A percentile compares a stretch with the other conserved stretches of the same genome.
phyloP scores from a whole-genome alignment of 228 moss, liverwort and hornwort species.

The Sphagnum magellanicum region DNA sequence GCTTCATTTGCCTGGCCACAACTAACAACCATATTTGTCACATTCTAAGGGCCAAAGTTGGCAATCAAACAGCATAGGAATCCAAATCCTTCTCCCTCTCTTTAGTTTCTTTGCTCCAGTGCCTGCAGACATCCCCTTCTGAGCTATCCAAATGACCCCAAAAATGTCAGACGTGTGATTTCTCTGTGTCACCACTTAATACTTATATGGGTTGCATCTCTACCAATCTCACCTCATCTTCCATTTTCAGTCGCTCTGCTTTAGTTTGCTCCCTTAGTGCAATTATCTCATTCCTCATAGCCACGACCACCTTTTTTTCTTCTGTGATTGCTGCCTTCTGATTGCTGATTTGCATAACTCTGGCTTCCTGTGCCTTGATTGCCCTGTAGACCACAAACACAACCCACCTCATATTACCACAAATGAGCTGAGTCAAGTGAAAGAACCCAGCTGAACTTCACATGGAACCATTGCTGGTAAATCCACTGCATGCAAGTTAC shows the following conservation, averaged over 20 bases:
- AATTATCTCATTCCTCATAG: slow-evolving; percentile 21
- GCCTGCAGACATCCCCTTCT: background rate
- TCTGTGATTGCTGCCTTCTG: slow-evolving; percentile 26
- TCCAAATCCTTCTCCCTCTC: background rate
- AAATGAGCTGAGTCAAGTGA: background rate
- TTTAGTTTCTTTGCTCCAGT: background rate
- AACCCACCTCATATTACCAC: background rate
- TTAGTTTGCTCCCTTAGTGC: slow-evolving; percentile 8
- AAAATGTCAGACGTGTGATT: background rate
- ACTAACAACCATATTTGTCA: background rate
- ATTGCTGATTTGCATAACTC: slow-evolving; percentile 5
- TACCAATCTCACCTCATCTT: slow-evolving; percentile 25
- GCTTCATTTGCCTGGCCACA: slow-evolving; percentile 21
- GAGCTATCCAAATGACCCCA: background rate
- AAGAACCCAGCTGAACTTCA: background rate
- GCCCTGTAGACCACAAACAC: slow-evolving; percentile 14
- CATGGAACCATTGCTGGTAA: background rate
- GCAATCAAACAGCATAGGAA: background rate
- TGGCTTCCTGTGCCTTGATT: slow-evolving; percentile 24
- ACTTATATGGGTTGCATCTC: background rate
- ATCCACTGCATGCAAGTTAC: background rate
- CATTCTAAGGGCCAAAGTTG: background rate
- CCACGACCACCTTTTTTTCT: slow-evolving; percentile 19
- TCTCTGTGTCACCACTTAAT: background rate
- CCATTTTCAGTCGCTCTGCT: slow-evolving; percentile 31